A percentile compares a stretch with the other conserved stretches of the same genome.
Conservation (phyloP, 768 basidiomycete species). For the Chiua virens region DNA sequence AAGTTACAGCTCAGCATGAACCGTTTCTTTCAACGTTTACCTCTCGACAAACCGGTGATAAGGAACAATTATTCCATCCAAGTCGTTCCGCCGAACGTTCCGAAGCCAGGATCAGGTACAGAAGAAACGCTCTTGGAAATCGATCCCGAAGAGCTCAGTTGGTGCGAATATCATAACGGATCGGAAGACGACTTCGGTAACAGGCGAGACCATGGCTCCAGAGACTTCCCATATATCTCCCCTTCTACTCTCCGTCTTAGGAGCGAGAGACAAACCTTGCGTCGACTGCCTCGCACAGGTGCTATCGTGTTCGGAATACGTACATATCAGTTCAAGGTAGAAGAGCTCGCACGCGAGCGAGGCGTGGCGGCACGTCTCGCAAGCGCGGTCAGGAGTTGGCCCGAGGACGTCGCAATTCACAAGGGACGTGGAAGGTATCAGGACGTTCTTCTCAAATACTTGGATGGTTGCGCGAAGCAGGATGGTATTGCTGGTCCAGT, state of each 20-base stretch:
- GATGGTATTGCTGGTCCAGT: constrained; percentile 16
- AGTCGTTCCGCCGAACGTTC: constrained; percentile 27
- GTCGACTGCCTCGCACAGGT: constrained; percentile 62
- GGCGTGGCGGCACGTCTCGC: constrained; percentile 66
- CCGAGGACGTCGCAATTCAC: constrained; percentile 50
- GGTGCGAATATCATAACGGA: constrained; percentile 58
- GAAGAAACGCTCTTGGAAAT: constrained; percentile 26
- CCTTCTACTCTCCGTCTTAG: constrained; percentile 55
- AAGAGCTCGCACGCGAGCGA: constrained; percentile 51
- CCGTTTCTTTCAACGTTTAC: constrained; percentile 68
- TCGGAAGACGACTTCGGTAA: constrained; percentile 46
- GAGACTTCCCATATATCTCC: constrained; percentile 16
- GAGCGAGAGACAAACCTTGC: constrained; percentile 68
- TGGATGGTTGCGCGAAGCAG: constrained; percentile 24
- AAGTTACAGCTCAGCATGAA: constrained; percentile 65
- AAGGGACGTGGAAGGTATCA: constrained; percentile 25
- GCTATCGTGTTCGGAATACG: constrained; percentile 73
- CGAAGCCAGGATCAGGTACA: background rate
- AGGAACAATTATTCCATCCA: constrained; percentile 69
- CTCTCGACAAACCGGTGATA: constrained; percentile 67
- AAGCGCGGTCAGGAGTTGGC: constrained; percentile 67
- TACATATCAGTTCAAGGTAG: constrained; percentile 60
- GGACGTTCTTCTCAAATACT: constrained; percentile 25
- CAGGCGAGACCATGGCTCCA: constrained; percentile 18
- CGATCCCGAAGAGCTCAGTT: constrained; percentile 68